Evolutionary conservation across 805 yeast genomes (phyloP).

Genomic region (Suhomyces prunicola): DNA sequence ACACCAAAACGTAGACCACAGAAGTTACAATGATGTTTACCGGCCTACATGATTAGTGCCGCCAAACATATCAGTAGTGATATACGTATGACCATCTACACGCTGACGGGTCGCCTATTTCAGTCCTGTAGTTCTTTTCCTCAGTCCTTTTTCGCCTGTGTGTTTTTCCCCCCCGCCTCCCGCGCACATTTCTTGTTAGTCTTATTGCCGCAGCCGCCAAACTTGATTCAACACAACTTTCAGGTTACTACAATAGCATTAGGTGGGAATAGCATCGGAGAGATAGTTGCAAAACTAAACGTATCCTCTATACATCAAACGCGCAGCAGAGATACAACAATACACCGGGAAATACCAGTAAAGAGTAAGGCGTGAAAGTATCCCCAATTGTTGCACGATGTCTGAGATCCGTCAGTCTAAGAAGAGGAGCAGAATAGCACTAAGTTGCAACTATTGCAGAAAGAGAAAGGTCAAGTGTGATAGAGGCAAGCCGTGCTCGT

Average conservation of each 20-base stretch:
- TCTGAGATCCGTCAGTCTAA: slow-evolving; percentile 5
- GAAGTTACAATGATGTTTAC: too few species aligned
- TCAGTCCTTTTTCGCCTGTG: not conserved
- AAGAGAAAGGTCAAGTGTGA: slow-evolving; percentile 38
- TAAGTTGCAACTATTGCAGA: slow-evolving; percentile 35
- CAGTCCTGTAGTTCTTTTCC: not conserved
- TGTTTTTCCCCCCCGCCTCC: not conserved
- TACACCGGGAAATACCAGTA: too few species aligned
- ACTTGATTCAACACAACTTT: not conserved
- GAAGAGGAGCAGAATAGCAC: slow-evolving; percentile 28
- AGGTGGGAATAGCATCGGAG: too few species aligned
- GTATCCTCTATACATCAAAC: too few species aligned
- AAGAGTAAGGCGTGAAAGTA: too few species aligned
- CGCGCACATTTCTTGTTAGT: not conserved
- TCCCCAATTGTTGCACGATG: not conserved
- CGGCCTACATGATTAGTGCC: too few species aligned
- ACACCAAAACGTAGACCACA: too few species aligned
- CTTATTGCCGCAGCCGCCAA: not conserved
- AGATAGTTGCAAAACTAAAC: too few species aligned
- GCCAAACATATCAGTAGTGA: too few species aligned
- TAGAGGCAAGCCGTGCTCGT: slow-evolving; percentile 32
- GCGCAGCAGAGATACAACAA: too few species aligned
- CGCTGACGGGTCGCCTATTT: not conserved
- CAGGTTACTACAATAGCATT: too few species aligned
- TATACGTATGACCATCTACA: not conserved